These are phyloP conservation scores for Vanilla planifolia DNA, from an alignment of 106 monocot species.

Conservation along the genomic window DNA sequence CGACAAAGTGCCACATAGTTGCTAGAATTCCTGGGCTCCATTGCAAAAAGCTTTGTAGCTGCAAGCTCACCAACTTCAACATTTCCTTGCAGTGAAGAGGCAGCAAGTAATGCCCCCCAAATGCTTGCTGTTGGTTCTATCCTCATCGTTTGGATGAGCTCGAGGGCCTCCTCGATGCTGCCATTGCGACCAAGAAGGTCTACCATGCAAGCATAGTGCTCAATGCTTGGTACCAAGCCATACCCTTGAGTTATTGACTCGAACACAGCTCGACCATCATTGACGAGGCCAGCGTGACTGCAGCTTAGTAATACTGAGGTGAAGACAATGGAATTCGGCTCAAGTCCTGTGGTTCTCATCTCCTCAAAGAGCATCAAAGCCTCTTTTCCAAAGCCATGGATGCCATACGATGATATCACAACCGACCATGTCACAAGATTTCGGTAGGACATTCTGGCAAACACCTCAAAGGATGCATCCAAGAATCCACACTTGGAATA, in stretches of 20 bases:
- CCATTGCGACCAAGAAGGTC: conserved; percentile 49
- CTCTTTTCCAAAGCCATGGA: conserved; percentile 38
- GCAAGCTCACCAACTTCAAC: conserved; percentile 51
- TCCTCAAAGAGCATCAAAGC: conserved; percentile 26
- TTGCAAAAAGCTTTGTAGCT: conserved; percentile 36
- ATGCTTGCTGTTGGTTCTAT: conserved; percentile 38
- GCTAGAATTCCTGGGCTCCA: conserved; percentile 43
- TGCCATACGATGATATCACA: conserved; percentile 48
- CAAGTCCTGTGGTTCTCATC: conserved; percentile 29
- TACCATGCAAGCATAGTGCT: conserved; percentile 67
- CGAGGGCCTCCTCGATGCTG: conserved; percentile 33
- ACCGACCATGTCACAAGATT: conserved; percentile 51
- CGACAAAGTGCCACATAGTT: conserved; percentile 52
- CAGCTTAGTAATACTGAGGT: conserved; percentile 45
- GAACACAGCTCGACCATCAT: conserved; percentile 28
- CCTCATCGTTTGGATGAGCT: conserved; percentile 32
- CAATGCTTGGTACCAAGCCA: conserved; percentile 22
- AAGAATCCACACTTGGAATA: conserved; percentile 55
- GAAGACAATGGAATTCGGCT: conserved; percentile 45
- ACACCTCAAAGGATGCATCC: conserved; percentile 29
- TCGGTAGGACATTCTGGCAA: conserved; percentile 21
- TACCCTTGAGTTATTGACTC: conserved; percentile 26
- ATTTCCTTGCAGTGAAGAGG: conserved; percentile 38
- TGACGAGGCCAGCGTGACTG: conserved; percentile 49
- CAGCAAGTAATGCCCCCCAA: conserved; percentile 64